Conservation (phyloP, 371 early-diverging fungal species). For the Rhizomucor miehei region DNA sequence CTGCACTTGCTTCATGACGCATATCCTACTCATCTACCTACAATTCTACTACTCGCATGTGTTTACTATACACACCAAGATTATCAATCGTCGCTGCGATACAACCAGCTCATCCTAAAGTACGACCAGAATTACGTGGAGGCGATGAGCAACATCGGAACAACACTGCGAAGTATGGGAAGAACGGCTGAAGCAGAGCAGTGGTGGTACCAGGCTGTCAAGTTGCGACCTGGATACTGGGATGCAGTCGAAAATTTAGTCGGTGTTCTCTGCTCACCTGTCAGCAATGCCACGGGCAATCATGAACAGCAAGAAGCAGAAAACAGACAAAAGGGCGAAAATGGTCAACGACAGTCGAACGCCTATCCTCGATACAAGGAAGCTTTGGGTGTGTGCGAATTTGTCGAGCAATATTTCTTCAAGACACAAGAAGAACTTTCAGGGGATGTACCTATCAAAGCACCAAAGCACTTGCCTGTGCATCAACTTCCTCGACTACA, state of each 20-base stretch:
- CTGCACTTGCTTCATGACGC: slow-evolving; percentile 65
- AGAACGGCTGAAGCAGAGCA: slow-evolving; percentile 72
- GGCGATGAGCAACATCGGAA: slow-evolving; percentile 91
- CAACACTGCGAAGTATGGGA: slow-evolving; percentile 81
- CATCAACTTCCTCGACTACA: slow-evolving; percentile 69
- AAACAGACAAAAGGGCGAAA: not conserved
- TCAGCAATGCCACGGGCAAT: not conserved
- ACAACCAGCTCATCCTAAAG: slow-evolving; percentile 78
- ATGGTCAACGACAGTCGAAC: slow-evolving; percentile 3
- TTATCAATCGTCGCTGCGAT: slow-evolving; percentile 68
- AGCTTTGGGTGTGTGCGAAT: slow-evolving; percentile 79
- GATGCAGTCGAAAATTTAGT: slow-evolving; percentile 89
- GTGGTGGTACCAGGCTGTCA: slow-evolving; percentile 86
- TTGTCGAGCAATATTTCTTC: slow-evolving; percentile 68
- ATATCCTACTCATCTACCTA: slow-evolving; percentile 74
- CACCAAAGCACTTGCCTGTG: slow-evolving; percentile 41
- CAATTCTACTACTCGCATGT: slow-evolving; percentile 81
- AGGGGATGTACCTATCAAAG: slow-evolving; percentile 13
- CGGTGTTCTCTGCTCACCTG: slow-evolving; percentile 69
- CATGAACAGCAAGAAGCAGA: not conserved
- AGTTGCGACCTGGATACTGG: slow-evolving; percentile 87
- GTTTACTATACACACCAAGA: slow-evolving; percentile 81
- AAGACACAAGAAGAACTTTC: slow-evolving; percentile 10
- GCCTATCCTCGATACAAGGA: slow-evolving; percentile 66
- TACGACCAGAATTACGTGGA: slow-evolving; percentile 86